Conservation (phyloP, 1,139 yeast genomes). For the Suhomyces chickasaworum region DNA sequence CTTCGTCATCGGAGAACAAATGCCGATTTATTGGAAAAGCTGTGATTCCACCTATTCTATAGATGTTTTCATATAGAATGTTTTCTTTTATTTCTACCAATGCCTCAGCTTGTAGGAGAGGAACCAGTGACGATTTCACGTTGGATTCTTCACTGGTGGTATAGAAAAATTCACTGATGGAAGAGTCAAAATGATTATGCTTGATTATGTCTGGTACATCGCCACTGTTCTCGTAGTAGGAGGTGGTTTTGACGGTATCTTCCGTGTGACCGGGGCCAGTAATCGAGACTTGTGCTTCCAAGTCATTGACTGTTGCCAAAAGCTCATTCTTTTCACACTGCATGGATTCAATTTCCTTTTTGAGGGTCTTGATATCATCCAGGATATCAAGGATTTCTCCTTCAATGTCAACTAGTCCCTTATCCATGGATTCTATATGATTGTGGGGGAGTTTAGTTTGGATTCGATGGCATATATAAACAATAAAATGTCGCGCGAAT, state of each 20-base stretch:
- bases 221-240: background rate
- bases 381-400: constrained; percentile 14
- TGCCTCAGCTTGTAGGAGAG: constrained; percentile 10
- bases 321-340: constrained; percentile 12
- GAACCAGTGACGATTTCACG: background rate
- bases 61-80: constrained; percentile 41
- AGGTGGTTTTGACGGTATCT: background rate
- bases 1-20: constrained; percentile 25
- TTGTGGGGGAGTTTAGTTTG: background rate
- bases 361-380: constrained; percentile 16
- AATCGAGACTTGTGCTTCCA: constrained; percentile 9
- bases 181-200: constrained; percentile 15
- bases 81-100: constrained; percentile 31
- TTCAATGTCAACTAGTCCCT: constrained; percentile 1
- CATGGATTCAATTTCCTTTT: constrained; percentile 12
- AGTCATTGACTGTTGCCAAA: constrained; percentile 7
- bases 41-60: constrained; percentile 43
- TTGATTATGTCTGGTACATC: constrained; percentile 10
- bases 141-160: background rate
- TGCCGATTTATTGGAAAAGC: constrained; percentile 42
- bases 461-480: constrained; percentile 1
- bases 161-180: constrained; percentile 13
- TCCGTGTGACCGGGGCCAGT: background rate
- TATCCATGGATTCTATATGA: background rate
- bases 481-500: constrained; percentile 2